Base-by-base conservation (phyloP, 129 eudicot genomes). In the Lonicera japonica region DNA sequence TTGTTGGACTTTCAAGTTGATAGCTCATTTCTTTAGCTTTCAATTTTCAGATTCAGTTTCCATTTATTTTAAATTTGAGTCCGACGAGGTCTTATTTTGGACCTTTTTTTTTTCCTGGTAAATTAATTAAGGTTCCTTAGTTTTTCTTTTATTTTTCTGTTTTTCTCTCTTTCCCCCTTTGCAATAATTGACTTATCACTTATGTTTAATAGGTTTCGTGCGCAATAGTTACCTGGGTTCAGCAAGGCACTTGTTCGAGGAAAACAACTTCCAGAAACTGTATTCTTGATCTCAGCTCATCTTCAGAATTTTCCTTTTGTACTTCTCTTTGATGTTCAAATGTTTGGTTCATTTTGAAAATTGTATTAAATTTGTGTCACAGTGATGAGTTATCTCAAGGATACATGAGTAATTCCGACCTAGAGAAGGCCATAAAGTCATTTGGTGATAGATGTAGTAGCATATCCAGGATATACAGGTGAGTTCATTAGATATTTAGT, bases 381-480 rank as follows among this genome's bases (percentile, higher is more conserved):
- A 94, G 99, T 50, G 82, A 82, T 54, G 67, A 71, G 39, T 73
- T 88, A 73, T 86, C 91, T 46, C 77, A 62, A 29, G 96, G 95
- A 24, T 94, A 94, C 56, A 85, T 85, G 99, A 82, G 74, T 67
- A 94, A 94, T 72, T 72, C 83, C 66, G 99, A 94, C 65, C 80
- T 94, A 3, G 96, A 85, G 77, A 85, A 72, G 73, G 99, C 88
- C 68, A 81, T 94, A 67, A 82, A 74, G 79, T 86, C 87, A 71
- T 80, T 88, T 45, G 80, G 83, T 68, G 66, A 73, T 43, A 77
- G 92, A 72, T 94, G 99, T 74, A 61, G 91, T 74, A 85, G 68
- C 65, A 85, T 94, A 63, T 85, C 96, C 69, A 76, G 87, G 65
- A 77, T 85, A 58, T 94, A 94, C 95, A 94, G 96, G 99, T 94